Evolutionary conservation across 495 filamentous ascomycete species (phyloP).

Genomic region (Neurospora terricola): DNA sequence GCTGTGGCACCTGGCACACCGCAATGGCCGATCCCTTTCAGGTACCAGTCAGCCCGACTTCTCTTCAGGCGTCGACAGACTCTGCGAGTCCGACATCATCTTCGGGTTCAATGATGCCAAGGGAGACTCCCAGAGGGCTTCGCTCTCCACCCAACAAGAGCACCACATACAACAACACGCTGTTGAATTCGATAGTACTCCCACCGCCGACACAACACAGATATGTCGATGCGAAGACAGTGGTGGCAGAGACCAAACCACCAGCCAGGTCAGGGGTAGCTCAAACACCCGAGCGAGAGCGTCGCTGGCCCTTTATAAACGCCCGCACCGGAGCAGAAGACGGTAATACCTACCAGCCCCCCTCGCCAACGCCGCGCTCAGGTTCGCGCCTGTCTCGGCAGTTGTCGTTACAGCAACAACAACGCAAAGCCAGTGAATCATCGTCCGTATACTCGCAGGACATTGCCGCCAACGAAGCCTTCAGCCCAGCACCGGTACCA

Average conservation of each 20-base stretch:
- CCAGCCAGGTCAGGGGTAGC: not conserved
- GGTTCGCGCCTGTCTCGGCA: not conserved
- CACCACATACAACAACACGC: not conserved
- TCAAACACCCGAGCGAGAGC: not conserved
- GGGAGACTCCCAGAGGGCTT: not conserved
- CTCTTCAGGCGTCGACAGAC: not conserved
- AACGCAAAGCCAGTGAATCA: slow-evolving; percentile 8
- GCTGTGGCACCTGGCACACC: not conserved
- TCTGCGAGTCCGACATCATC: not conserved
- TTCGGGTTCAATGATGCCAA: not conserved
- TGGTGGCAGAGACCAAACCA: not conserved
- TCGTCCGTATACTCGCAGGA: slow-evolving; percentile 21
- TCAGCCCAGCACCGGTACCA: not conserved
- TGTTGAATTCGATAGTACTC: slow-evolving; percentile 1
- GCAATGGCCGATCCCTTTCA: not conserved
- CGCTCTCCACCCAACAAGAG: not conserved
- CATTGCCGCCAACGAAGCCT: not conserved
- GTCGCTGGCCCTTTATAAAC: not conserved
- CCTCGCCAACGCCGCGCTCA: not conserved
- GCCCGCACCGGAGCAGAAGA: not conserved
- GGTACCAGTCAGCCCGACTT: slow-evolving; percentile 2
- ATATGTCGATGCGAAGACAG: not conserved
- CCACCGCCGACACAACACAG: slow-evolving; percentile 1
- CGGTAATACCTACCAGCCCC: not conserved
- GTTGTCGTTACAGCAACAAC: not conserved